phyloP scores from a whole-genome alignment of 148 eudicot species.

The Nepenthes mirabilis region DNA sequence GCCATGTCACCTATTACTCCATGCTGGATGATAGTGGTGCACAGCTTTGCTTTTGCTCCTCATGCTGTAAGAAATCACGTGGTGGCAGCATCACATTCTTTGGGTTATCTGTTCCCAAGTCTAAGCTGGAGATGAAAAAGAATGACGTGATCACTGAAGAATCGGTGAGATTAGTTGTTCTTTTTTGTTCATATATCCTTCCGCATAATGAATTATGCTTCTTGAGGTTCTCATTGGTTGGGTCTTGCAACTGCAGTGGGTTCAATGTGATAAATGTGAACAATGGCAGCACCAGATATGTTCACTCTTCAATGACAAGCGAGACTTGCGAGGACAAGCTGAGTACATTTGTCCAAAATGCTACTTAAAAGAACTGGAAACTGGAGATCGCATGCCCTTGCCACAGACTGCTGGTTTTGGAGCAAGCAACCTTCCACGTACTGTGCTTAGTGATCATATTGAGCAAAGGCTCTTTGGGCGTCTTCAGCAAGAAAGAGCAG shows the following conservation, averaged over 20 bases:
- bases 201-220: slow-evolving; percentile 3
- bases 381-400: slow-evolving; percentile 27
- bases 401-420: slow-evolving; percentile 37
- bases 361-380: slow-evolving; percentile 39
- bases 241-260: slow-evolving; percentile 48
- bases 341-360: slow-evolving; percentile 73
- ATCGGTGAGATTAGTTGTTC: slow-evolving; percentile 31
- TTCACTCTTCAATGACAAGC: slow-evolving; percentile 62
- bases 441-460: slow-evolving; percentile 71
- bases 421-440: slow-evolving; percentile 58
- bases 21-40: slow-evolving; percentile 32
- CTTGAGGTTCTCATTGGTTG: neutral
- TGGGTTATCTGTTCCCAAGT: slow-evolving; percentile 42
- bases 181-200: neutral
- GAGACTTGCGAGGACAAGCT: slow-evolving; percentile 46
- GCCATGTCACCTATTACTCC: slow-evolving; percentile 27
- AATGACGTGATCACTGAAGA: slow-evolving; percentile 53
- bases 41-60: slow-evolving; percentile 40
- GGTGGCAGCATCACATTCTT: slow-evolving; percentile 27
- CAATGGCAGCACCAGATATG: slow-evolving; percentile 93
- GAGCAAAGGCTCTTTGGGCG: slow-evolving; percentile 52
- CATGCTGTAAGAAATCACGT: slow-evolving; percentile 40
- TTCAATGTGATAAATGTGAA: slow-evolving; percentile 78
- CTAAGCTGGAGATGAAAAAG: slow-evolving; percentile 29
- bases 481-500: slow-evolving; percentile 59